Evolutionary conservation across 306 rosid genomes (phyloP), one percentile per base, ranked within the genome.

Genomic region (Adenanthera pavonina): DNA sequence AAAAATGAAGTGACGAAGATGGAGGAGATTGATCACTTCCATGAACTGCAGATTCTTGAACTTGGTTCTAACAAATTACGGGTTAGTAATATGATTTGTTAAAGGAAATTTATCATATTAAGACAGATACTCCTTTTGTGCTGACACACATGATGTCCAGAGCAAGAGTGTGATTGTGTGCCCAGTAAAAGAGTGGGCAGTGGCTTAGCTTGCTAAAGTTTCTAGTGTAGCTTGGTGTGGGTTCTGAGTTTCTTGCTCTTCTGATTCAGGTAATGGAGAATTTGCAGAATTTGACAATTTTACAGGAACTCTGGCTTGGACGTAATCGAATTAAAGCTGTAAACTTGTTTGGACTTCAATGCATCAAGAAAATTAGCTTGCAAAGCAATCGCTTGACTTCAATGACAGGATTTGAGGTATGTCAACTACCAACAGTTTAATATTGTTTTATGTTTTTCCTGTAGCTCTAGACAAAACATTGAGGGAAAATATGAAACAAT

Each of bases 311-410:
- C 15, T 96, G 99, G 98, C 91, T 92, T 72, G 99, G 99, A 15
- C 94, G 94, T 38, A 96, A 96, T 80, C 90, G 99, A 51, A 91
- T 93, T 69, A 96, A 96, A 84, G 79, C 61, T 56, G 90, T 96
- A 12, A 90, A 93, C 83, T 84, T 96, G 54, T 96, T 97, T 74
- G 98, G 98, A 72, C 84, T 93, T 72, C 86, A 86, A 79, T 90
- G 88, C 80, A 90, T 96, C 72, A 86, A 89, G 91, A 92, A 92
- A 90, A 90, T 96, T 86, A 96, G 97, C 89, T 79, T 96, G 91
- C 99, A 93, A 69, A 96, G 99, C 89, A 96, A 96, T 81, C 94
- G 97, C 43, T 84, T 93, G 88, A 96, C 98, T 84, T 86, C 97
- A 3, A 92, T 89, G 92, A 56, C 68, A 44, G 98, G 99, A 78